Evolutionary conservation across 148 eudicot species (phyloP), one percentile per base, ranked within the genome.

Genomic region (Suaeda aralocaspica): DNA sequence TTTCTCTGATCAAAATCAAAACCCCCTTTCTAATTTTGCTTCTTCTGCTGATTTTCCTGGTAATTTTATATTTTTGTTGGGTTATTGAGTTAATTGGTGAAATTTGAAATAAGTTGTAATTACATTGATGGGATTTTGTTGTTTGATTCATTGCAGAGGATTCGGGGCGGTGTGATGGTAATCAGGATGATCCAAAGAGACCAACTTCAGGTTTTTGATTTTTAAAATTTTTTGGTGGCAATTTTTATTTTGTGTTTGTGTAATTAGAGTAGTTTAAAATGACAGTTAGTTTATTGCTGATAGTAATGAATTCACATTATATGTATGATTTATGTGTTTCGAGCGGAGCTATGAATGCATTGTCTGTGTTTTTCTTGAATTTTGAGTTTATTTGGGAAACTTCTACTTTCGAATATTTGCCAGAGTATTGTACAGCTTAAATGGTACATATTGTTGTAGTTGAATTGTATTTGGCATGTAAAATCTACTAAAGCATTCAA

Each of bases 1-100:
- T 3, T 60, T 72, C n/a, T 53, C 80, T 60, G 65, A 77, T 48
- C 63, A 67, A 31, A 72, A 77, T 48, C 63, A 67, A 31, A 72
- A 77, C 57, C 80, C 80, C 13, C 72, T 77, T 31, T 31, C 69
- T 22, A 1, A 77, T 42, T 60, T 16, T n/a, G 29, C 55, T 13
- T 15, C 24, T n/a, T 0, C 6, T 44, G 24, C 80, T 26, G 4
- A 22, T 22, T 2, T n/a, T 9, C 34, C 59, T 22, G 72, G 76
- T 72, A 77, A 9, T 50, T 6, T 15, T 21, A 30, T 59, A 12
- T 19, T 9, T 19, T 45, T 53, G 5, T 50, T 24, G 3, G 6
- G 55, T 11, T 4, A 42, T 45, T 69, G 39, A 8, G 26, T 56
- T 2, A 41, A 41, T 4, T n/a, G 29, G 29, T 39, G 49, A 50